Evolutionary conservation across 2,329 filamentous ascomycete species (phyloP).

Genomic region (Paracoccidioides brasiliensis): DNA sequence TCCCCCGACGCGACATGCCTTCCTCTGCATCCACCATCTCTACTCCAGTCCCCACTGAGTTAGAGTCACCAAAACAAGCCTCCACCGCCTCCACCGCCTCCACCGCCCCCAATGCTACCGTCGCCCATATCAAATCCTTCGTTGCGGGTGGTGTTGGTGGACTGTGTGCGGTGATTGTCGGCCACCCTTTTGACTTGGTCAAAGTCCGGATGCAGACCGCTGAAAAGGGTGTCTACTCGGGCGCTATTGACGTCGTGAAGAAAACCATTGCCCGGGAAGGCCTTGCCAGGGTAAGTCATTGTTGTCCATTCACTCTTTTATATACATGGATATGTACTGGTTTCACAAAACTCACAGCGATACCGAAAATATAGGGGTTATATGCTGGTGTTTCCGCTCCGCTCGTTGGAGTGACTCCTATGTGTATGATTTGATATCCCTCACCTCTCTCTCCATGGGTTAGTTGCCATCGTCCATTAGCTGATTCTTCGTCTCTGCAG

Average conservation of each 20-base stretch:
- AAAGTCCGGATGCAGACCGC: constrained; percentile 96
- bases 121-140: constrained; percentile 64
- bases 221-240: constrained; percentile 80
- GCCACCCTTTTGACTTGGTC: constrained; percentile 94
- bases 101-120: constrained; percentile 32
- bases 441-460: constrained; percentile 4
- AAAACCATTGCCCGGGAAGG: constrained; percentile 84
- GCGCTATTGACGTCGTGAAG: constrained; percentile 80
- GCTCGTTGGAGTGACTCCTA: constrained; percentile 88
- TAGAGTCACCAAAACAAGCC: constrained; percentile 17
- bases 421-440: constrained; percentile 65
- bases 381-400: constrained; percentile 97
- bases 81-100: constrained; percentile 13
- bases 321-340: too few relatives aligned
- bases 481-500: constrained; percentile 23
- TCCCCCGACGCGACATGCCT: constrained; percentile 17
- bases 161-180: constrained; percentile 82
- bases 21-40: constrained; percentile 19
- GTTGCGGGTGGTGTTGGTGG: constrained; percentile 86
- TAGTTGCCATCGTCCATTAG: background rate
- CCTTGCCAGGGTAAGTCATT: constrained; percentile 39
- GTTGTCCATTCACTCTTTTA: too few relatives aligned
- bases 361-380: constrained; percentile 45
- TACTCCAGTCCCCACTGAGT: constrained; percentile 18
- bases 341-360: too few relatives aligned